Conservation (phyloP, 2,329 filamentous ascomycete genomes). For the Epichloe gansuensis region DNA sequence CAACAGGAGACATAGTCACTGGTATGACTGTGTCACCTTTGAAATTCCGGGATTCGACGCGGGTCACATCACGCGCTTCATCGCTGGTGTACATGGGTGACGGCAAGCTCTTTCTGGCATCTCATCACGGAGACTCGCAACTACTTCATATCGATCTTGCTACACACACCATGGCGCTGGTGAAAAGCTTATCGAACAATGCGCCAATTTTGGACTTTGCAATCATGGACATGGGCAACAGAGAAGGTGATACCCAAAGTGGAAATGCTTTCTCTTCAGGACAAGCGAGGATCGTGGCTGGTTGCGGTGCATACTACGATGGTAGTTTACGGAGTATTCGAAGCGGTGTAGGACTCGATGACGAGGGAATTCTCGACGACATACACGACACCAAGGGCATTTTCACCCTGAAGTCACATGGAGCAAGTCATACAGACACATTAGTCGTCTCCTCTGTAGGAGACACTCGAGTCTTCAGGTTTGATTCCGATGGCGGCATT, state of each 20-base stretch:
- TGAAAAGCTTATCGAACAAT: constrained; percentile 65
- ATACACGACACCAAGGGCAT: constrained; percentile 62
- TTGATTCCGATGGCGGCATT: constrained; percentile 61
- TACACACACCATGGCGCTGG: constrained; percentile 40
- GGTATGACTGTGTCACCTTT: constrained; percentile 53
- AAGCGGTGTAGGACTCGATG: constrained; percentile 86
- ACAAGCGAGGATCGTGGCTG: constrained; percentile 85
- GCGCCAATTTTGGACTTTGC: constrained; percentile 88
- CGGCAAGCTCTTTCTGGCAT: constrained; percentile 72
- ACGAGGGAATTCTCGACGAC: constrained; percentile 70
- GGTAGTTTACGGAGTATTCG: constrained; percentile 82
- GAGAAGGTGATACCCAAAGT: constrained; percentile 59
- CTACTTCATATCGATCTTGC: constrained; percentile 48
- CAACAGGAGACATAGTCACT: constrained; percentile 54
- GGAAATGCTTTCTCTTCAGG: constrained; percentile 90
- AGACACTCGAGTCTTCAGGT: constrained; percentile 73
- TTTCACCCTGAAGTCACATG: constrained; percentile 51
- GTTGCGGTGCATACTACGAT: constrained; percentile 80
- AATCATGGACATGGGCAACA: constrained; percentile 89
- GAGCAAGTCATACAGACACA: constrained; percentile 46
- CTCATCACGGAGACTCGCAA: constrained; percentile 87
- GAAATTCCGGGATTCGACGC: constrained; percentile 15
- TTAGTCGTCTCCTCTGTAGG: constrained; percentile 71
- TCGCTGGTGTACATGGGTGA: constrained; percentile 66
- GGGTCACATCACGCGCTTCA: constrained; percentile 58